Evolutionary conservation across 129 eudicot genomes (phyloP).

Genomic region (Deinandra increscens): DNA sequence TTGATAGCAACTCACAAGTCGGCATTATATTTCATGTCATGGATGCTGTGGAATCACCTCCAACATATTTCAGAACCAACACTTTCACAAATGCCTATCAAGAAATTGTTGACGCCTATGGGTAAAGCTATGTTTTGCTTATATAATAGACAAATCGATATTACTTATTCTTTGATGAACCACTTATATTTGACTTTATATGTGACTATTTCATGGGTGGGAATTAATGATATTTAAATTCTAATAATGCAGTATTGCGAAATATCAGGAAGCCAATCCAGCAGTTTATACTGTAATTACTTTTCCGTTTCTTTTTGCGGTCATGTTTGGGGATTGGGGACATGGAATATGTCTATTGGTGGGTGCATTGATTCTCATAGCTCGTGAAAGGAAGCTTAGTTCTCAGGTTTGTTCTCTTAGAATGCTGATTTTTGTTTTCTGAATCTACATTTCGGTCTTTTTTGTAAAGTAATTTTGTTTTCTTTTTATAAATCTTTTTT

Average conservation of each 20-base stretch:
- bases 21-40: slow-evolving; percentile 90
- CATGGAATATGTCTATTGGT: slow-evolving; percentile 90
- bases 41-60: slow-evolving; percentile 88
- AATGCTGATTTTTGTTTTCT: background rate
- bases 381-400: slow-evolving; percentile 71
- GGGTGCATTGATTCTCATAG: slow-evolving; percentile 80
- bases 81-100: slow-evolving; percentile 85
- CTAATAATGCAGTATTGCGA: slow-evolving; percentile 70
- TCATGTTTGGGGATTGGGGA: slow-evolving; percentile 99
- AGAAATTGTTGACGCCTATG: slow-evolving; percentile 98
- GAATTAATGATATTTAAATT: slow-evolving; percentile 15
- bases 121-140: slow-evolving; percentile 46
- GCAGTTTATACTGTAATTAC: slow-evolving; percentile 91
- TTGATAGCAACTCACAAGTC: slow-evolving; percentile 93
- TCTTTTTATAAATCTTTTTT: background rate
- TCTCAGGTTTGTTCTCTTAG: slow-evolving; percentile 67
- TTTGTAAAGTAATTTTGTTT: background rate
- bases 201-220: slow-evolving; percentile 11
- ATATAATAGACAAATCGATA: slow-evolving; percentile 3
- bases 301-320: slow-evolving; percentile 98
- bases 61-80: slow-evolving; percentile 95
- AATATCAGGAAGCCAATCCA: slow-evolving; percentile 97
- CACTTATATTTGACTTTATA: background rate
- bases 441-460: background rate
- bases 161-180: background rate